A percentile compares a stretch with the other conserved stretches of the same genome.
phyloP scores from a whole-genome alignment of 345 rosid genomes.

The Lepidium africanum region DNA sequence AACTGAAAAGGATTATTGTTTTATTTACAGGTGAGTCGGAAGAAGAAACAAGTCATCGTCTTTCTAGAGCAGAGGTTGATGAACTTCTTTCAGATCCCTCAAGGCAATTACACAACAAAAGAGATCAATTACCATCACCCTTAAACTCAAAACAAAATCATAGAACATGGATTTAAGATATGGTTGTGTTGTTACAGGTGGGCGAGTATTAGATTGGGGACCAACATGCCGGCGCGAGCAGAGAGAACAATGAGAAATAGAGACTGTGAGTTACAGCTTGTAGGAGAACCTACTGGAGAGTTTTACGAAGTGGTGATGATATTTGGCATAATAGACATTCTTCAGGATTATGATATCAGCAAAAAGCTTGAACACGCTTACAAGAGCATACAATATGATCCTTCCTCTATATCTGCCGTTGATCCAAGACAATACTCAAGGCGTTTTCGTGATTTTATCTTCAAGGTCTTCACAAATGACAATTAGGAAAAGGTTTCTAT shows the following conservation, averaged over 20 bases:
- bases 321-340: slow-evolving; percentile 85
- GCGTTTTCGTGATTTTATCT: slow-evolving; percentile 75
- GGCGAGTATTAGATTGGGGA: slow-evolving; percentile 65
- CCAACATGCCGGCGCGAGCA: slow-evolving; percentile 70
- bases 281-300: slow-evolving; percentile 78
- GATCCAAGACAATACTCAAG: slow-evolving; percentile 81
- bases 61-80: slow-evolving; percentile 33
- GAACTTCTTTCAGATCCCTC: slow-evolving; percentile 29
- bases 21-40: slow-evolving; percentile 27
- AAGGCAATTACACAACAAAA: slow-evolving; percentile 26
- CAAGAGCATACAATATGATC: slow-evolving; percentile 79
- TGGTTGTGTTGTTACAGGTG: slow-evolving; percentile 42
- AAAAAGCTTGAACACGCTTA: slow-evolving; percentile 90
- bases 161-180: background rate
- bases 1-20: background rate
- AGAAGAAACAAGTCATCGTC: slow-evolving; percentile 26
- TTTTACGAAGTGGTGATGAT: slow-evolving; percentile 70
- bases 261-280: slow-evolving; percentile 49
- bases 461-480: slow-evolving; percentile 63
- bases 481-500: background rate
- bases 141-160: background rate
- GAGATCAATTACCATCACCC: background rate
- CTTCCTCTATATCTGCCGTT: slow-evolving; percentile 74
- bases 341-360: slow-evolving; percentile 89
- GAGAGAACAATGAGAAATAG: slow-evolving; percentile 62